Base-by-base conservation (phyloP, 2,329 filamentous ascomycete genomes). In the Diaporthe sp. region DNA sequence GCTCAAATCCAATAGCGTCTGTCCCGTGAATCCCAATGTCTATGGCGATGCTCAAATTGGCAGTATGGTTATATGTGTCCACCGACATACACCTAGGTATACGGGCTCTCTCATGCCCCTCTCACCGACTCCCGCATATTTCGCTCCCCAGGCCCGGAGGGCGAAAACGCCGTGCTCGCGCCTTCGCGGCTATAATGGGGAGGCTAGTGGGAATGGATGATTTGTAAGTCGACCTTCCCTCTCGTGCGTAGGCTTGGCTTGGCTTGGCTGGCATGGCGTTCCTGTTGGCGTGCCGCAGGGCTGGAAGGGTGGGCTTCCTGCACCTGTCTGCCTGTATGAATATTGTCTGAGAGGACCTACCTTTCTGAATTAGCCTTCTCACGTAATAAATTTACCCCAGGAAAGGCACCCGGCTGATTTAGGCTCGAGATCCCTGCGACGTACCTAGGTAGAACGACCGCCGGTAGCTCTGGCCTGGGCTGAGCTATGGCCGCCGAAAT, bases 161-260 rank as follows among this genome's bases (percentile, higher is more conserved):
- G 19, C 22, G 25, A 47, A 45, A 64, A 45, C 17, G n/a, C 58
- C 58, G 38, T 28, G 0, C 42, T 52, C 61, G 61, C 45, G 61
- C 25, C 61, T 67, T 67, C 61, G 61, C 61, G 22, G 30, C 8
- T 67, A 38, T 8, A 28, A 33, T 19, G 30, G 22, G 9, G 8
- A n/a, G 45, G 22, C n/a, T 17, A 9, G 35, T 25, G 61, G 33
- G 3, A 13, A 47, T 35, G 60, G 19, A 22, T 50, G 45, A 42
- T 67, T 66, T 66, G 61, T 66, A 66, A 66, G 61, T 66, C 12
- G 61, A 64, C 3, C 19, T 50, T 15, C 28, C 42, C n/a, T n/a
- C 42, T 25, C 28, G 28, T n/a, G 15, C 13, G 13, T 50, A 35
- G 42, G 60, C 42, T 66, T 40, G 57, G 55, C 55, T 50, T 50